Percentiles rank a stretch among this genome's conserved stretches.
phyloP scores from a whole-genome alignment of 192 early-diverging fungal species.

The Umbelopsis isabellina region DNA sequence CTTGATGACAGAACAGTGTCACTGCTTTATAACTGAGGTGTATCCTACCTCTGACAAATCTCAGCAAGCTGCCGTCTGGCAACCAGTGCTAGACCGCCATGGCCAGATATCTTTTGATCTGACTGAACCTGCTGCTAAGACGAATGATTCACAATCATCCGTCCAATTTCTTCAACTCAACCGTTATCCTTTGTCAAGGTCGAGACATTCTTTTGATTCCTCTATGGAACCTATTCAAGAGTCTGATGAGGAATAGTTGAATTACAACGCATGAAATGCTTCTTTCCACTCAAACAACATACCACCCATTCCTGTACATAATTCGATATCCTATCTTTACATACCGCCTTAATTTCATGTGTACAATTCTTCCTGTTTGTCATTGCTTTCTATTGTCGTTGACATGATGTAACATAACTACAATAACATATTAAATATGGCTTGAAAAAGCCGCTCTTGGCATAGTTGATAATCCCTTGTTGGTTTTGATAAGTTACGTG shows the following conservation, averaged over 20 bases:
- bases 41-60: conserved; percentile 12
- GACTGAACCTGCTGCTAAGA: conserved; percentile 3
- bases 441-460: background rate
- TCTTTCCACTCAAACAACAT: background rate
- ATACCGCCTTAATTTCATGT: background rate
- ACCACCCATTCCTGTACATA: background rate
- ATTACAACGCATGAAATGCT: background rate
- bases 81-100: conserved; percentile 14
- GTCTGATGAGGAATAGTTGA: conserved; percentile 3
- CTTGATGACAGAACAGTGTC: background rate
- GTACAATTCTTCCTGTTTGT: background rate
- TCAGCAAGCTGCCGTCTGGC: conserved; percentile 5
- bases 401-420: conserved; percentile 1
- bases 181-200: conserved; percentile 14
- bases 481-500: too few relatives aligned
- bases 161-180: conserved; percentile 5
- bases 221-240: conserved; percentile 19
- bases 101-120: conserved; percentile 11
- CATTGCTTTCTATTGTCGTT: background rate
- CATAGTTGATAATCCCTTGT: too few relatives aligned
- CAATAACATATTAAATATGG: background rate
- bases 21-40: conserved; percentile 7
- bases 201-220: conserved; percentile 3
- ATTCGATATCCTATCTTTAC: background rate
- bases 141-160: background rate